phyloP scores from a whole-genome alignment of 352 stramenopile genomes.

The Globisporangium sylvaticum region DNA sequence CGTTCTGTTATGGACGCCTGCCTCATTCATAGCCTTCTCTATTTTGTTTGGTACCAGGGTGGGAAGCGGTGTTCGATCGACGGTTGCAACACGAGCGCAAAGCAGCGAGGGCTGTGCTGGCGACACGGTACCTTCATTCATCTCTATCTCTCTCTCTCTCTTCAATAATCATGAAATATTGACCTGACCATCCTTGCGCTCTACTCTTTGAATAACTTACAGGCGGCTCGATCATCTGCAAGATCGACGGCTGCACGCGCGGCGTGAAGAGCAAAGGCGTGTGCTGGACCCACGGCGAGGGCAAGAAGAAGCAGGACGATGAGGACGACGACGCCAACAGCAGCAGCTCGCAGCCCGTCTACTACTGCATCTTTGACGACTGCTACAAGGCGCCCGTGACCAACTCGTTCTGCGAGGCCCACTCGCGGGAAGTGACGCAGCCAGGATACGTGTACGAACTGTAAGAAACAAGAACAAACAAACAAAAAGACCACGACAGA shows the following conservation, averaged over 20 bases:
- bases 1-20: background rate
- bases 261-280: constrained; percentile 26
- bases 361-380: constrained; percentile 6
- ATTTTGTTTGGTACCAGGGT: constrained; percentile 15
- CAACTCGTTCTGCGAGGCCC: background rate
- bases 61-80: constrained; percentile 36
- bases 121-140: constrained; percentile 20
- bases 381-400: background rate
- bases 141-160: background rate
- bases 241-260: constrained; percentile 20
- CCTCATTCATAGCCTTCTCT: background rate
- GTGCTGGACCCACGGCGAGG: constrained; percentile 17
- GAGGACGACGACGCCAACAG: background rate
- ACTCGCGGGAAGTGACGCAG: background rate
- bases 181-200: background rate
- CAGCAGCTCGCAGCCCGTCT: background rate
- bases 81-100: constrained; percentile 26
- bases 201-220: background rate
- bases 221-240: constrained; percentile 29
- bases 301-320: constrained; percentile 7
- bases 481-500: too few species aligned
- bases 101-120: constrained; percentile 26
- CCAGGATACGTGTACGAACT: constrained; percentile 4
- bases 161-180: background rate
- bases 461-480: background rate